A percentile compares a stretch with the other conserved stretches of the same genome.
Conservation (phyloP, 116 monocot genomes). For the Thalassia testudinum region DNA sequence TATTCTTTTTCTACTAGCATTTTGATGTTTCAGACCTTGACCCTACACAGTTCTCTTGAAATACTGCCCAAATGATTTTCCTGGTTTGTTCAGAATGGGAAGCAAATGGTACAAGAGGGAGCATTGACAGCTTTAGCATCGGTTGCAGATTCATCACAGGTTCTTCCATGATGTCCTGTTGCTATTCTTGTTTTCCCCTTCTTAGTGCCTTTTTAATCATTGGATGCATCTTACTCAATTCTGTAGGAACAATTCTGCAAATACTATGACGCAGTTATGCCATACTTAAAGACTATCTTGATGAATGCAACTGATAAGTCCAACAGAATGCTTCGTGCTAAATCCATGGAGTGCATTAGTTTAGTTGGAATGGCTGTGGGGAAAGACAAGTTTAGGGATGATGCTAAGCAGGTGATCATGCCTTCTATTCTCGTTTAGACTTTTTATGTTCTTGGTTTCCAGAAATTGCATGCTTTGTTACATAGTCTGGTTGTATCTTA, state of each 20-base stretch:
- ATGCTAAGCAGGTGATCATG: slow-evolving; percentile 77
- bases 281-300: slow-evolving; percentile 77
- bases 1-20: neutral
- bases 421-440: neutral
- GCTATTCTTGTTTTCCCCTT: neutral
- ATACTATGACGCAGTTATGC: slow-evolving; percentile 94
- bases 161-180: slow-evolving; percentile 2
- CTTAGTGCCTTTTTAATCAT: neutral
- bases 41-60: neutral
- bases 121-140: slow-evolving; percentile 92
- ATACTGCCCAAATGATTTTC: neutral
- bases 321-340: slow-evolving; percentile 87
- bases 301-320: slow-evolving; percentile 92
- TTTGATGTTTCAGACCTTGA: neutral
- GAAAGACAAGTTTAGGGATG: slow-evolving; percentile 92
- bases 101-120: slow-evolving; percentile 96
- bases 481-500: too few species aligned
- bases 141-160: slow-evolving; percentile 94
- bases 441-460: too few species aligned
- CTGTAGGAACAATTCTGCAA: slow-evolving; percentile 85
- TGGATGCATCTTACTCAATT: neutral
- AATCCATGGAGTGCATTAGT: slow-evolving; percentile 96
- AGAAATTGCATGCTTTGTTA: too few species aligned
- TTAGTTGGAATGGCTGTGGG: slow-evolving; percentile 98
- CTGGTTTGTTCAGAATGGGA: slow-evolving; percentile 51